Conservation (phyloP, 2,329 filamentous ascomycete species). For the Chalaropsis ovoidea region DNA sequence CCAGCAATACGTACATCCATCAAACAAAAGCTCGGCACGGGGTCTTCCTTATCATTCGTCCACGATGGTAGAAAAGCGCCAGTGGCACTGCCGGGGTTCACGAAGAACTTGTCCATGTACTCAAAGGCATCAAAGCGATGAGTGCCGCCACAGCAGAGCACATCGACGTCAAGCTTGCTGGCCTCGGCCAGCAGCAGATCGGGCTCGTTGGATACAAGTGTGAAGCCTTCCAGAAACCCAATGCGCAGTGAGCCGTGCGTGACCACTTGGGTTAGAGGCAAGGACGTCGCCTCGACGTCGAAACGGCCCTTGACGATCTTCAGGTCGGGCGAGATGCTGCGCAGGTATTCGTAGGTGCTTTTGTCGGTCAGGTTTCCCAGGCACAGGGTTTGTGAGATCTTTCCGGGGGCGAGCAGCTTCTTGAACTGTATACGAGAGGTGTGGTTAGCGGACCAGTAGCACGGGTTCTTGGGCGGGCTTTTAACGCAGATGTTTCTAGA, state of each 20-base stretch:
- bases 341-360: constrained; percentile 69
- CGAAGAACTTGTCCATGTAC: constrained; percentile 66
- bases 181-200: constrained; percentile 58
- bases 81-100: constrained; percentile 58
- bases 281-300: constrained; percentile 56
- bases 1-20: constrained; percentile 70
- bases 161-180: constrained; percentile 58
- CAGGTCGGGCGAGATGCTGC: constrained; percentile 60
- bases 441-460: not conserved
- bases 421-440: constrained; percentile 52
- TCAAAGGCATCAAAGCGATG: constrained; percentile 61
- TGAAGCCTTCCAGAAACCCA: constrained; percentile 59
- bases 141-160: constrained; percentile 58
- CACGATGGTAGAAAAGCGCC: constrained; percentile 52
- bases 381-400: constrained; percentile 73
- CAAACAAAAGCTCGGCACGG: constrained; percentile 83
- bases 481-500: not conserved
- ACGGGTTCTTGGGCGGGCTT: not conserved
- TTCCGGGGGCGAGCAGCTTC: constrained; percentile 71
- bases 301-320: constrained; percentile 59
- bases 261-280: constrained; percentile 56
- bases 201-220: constrained; percentile 55
- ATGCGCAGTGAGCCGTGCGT: constrained; percentile 56
- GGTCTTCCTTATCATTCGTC: constrained; percentile 55
- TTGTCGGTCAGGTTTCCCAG: constrained; percentile 72